Evolutionary conservation across 2,329 filamentous ascomycete genomes (phyloP).

Genomic region (Diaporthe batatas): DNA sequence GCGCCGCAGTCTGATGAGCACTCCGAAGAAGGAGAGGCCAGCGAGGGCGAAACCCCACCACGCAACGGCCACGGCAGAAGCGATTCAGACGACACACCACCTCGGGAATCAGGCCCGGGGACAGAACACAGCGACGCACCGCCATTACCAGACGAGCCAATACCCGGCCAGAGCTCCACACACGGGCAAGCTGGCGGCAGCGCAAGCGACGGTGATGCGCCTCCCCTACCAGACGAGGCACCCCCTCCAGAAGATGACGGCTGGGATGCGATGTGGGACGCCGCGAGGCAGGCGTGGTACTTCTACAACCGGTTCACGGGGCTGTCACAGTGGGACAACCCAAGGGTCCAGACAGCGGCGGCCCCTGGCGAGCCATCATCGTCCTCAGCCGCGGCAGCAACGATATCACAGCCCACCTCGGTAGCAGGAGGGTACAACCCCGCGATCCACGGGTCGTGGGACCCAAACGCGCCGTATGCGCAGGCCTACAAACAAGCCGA

Average conservation of each 20-base stretch:
- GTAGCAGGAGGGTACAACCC: slow-evolving; percentile 89
- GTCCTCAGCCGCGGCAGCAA: slow-evolving; percentile 45
- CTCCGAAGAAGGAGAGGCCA: slow-evolving; percentile 42
- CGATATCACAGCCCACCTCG: slow-evolving; percentile 50
- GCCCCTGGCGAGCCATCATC: slow-evolving; percentile 47
- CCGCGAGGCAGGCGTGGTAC: slow-evolving; percentile 77
- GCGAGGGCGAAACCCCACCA: slow-evolving; percentile 31
- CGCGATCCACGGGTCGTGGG: slow-evolving; percentile 95
- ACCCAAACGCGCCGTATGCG: slow-evolving; percentile 95
- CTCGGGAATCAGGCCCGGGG: neutral
- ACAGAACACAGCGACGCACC: slow-evolving; percentile 21
- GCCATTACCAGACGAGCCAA: slow-evolving; percentile 39
- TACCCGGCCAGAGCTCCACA: slow-evolving; percentile 1
- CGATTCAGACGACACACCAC: slow-evolving; percentile 4
- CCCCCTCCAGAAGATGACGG: slow-evolving; percentile 73
- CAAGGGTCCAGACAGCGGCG: slow-evolving; percentile 71
- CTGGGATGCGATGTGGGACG: slow-evolving; percentile 86
- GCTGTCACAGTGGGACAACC: slow-evolving; percentile 87
- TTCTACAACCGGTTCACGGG: slow-evolving; percentile 87
- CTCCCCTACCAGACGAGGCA: slow-evolving; percentile 59
- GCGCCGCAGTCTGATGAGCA: slow-evolving; percentile 33
- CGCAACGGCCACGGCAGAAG: neutral
- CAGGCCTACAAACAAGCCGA: slow-evolving; percentile 62
- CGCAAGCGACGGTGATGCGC: slow-evolving; percentile 42
- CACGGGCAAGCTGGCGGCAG: neutral